Base-by-base conservation (phyloP, 2,329 filamentous ascomycete genomes). In the Pseudocercospora macadamiae region DNA sequence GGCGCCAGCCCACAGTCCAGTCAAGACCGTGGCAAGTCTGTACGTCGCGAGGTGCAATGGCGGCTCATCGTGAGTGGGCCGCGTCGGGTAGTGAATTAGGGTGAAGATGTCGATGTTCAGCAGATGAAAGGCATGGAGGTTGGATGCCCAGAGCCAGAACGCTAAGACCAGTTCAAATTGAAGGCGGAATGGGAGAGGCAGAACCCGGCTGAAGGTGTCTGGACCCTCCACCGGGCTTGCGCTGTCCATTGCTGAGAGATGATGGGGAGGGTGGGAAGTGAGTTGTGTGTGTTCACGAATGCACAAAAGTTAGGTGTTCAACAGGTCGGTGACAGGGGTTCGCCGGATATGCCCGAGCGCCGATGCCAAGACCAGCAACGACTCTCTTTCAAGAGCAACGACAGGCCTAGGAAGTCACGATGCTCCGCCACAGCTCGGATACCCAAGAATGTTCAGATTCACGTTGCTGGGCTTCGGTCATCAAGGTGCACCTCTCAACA, bases 111-210 rank as follows among this genome's bases (percentile, higher is more conserved):
- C 85, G 78, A 99, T 96, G 73, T 89, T 89, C 70, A 87, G 81
- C 59, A 86, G 77, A 69, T 88, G 83, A 60, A 97, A 86, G 77
- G 91, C 93, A 73, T 97, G 92, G 37, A 97, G 85, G 78, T 97
- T 97, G 68, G 89, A 76, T 65, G 89, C 92, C 92, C 93, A 99
- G 73, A 91, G 92, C 93, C 93, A 97, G 70, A 96, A 88, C 67
- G 91, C 93, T 64, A 96, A 79, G 54, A 96, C 89, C 64, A 95
- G 79, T 68, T 97, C 89, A 67, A 96, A 84, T 61, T 91, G 91
- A 59, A 97, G 86, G 66, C 93, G 88, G 75, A 93, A 96, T 42
- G 95, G 93, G 61, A 97, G 82, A 53, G 93, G 95, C 66, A 97
- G 88, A 64, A 89, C 82, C 72, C 90, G 81, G 83, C 90, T 93